Percentiles rank a stretch among this genome's conserved stretches.
Evolutionary conservation across 2,329 filamentous ascomycete species (phyloP).

Genomic region (Grosmannia clavigera): DNA sequence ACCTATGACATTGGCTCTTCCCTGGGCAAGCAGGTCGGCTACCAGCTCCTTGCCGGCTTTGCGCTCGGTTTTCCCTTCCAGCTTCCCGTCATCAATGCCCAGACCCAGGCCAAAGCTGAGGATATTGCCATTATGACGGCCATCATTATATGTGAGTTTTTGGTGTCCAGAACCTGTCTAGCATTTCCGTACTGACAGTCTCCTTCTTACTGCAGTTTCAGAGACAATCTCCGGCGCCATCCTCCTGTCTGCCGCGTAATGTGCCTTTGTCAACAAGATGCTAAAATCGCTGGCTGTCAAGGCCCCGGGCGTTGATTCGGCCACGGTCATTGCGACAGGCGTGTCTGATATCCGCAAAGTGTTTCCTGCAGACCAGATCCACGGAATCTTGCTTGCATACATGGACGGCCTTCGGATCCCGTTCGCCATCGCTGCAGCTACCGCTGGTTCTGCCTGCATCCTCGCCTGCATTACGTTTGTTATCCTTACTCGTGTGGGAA

Average conservation of each 20-base stretch:
- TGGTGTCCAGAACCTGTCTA: background rate
- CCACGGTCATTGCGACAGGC: background rate
- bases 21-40: constrained; percentile 25
- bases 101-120: background rate
- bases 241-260: background rate
- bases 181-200: background rate
- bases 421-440: background rate
- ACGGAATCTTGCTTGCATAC: background rate
- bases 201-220: background rate
- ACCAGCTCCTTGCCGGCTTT: constrained; percentile 8
- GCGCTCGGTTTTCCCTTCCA: background rate
- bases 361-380: background rate
- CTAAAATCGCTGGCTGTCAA: background rate
- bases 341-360: background rate
- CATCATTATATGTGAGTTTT: background rate
- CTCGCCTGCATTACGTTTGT: background rate
- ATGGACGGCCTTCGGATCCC: background rate
- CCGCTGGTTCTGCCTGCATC: background rate
- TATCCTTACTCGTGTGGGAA: background rate
- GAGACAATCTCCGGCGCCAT: background rate
- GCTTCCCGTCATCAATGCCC: background rate
- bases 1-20: constrained; percentile 17
- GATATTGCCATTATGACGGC: background rate
- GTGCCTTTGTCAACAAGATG: background rate
- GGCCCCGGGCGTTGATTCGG: background rate